Evolutionary conservation across 306 rosid species (phyloP).

Genomic region (Parietaria judaica): DNA sequence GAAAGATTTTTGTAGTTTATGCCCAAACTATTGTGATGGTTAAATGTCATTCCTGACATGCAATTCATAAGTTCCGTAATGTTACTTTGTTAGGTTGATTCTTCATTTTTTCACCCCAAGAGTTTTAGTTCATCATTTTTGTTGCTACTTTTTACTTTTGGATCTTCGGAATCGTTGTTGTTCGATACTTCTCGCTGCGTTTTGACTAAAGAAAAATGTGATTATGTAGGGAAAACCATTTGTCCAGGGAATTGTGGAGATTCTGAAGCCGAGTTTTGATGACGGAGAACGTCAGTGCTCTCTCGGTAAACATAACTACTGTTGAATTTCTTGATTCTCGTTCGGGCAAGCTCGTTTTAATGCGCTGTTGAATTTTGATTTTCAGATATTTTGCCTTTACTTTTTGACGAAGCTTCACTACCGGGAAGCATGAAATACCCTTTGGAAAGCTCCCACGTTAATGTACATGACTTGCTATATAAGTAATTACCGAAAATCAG

Average conservation of each 20-base stretch:
- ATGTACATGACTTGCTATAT: slow-evolving; percentile 7
- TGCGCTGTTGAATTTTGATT: slow-evolving; percentile 6
- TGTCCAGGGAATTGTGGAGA: slow-evolving; percentile 32
- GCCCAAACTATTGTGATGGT: not conserved
- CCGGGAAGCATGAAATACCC: slow-evolving; percentile 34
- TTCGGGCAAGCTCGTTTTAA: slow-evolving; percentile 5
- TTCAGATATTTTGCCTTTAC: slow-evolving; percentile 51
- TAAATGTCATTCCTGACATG: not conserved
- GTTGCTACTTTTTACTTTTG: not conserved
- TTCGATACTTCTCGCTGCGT: too few species aligned
- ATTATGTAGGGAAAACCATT: slow-evolving; percentile 29
- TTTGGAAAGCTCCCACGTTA: slow-evolving; percentile 39
- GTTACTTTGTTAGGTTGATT: not conserved
- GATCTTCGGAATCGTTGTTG: too few species aligned
- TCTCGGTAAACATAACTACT: slow-evolving; percentile 36
- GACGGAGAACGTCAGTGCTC: slow-evolving; percentile 37
- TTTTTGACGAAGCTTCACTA: slow-evolving; percentile 44
- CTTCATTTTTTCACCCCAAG: not conserved
- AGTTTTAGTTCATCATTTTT: not conserved
- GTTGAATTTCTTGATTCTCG: not conserved
- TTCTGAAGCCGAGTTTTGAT: slow-evolving; percentile 28
- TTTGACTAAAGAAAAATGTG: too few species aligned
- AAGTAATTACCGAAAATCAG: not conserved
- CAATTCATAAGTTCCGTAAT: not conserved
- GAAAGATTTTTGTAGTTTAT: too few species aligned